Evolutionary conservation across 768 basidiomycete species (phyloP).

Genomic region (Vararia minispora): DNA sequence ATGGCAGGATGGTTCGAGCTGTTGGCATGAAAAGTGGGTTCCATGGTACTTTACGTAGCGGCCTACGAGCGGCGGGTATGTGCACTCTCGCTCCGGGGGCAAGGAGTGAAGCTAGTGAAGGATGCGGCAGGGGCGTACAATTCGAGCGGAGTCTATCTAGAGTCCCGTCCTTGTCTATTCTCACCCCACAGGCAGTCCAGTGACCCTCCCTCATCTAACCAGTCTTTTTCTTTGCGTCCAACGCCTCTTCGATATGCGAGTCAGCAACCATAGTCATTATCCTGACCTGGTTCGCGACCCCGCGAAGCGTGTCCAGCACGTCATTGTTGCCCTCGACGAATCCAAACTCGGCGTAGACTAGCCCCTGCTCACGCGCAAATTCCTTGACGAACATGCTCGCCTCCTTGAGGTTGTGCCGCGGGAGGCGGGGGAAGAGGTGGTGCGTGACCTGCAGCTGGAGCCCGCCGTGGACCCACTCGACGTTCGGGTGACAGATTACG

Average conservation of each 20-base stretch:
- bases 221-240: slow-evolving; percentile 32
- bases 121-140: not conserved
- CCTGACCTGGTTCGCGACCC: slow-evolving; percentile 81
- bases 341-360: slow-evolving; percentile 86
- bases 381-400: slow-evolving; percentile 81
- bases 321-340: slow-evolving; percentile 80
- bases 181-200: no score
- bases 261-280: slow-evolving; percentile 77
- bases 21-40: no score
- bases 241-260: slow-evolving; percentile 54
- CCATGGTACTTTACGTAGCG: no score
- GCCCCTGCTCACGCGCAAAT: slow-evolving; percentile 74
- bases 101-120: not conserved
- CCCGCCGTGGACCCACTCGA: slow-evolving; percentile 93
- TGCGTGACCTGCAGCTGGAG: slow-evolving; percentile 96
- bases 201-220: not conserved
- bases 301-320: slow-evolving; percentile 69
- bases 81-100: no score
- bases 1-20: no score
- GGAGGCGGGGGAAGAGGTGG: slow-evolving; percentile 91
- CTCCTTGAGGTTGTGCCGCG: slow-evolving; percentile 80
- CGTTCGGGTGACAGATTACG: slow-evolving; percentile 73
- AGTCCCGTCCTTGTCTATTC: not conserved
- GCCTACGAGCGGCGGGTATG: not conserved
- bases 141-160: not conserved